Percentiles rank a stretch among this genome's conserved stretches.
phyloP scores from a whole-genome alignment of 768 basidiomycete genomes.

The Mycena vulgaris region DNA sequence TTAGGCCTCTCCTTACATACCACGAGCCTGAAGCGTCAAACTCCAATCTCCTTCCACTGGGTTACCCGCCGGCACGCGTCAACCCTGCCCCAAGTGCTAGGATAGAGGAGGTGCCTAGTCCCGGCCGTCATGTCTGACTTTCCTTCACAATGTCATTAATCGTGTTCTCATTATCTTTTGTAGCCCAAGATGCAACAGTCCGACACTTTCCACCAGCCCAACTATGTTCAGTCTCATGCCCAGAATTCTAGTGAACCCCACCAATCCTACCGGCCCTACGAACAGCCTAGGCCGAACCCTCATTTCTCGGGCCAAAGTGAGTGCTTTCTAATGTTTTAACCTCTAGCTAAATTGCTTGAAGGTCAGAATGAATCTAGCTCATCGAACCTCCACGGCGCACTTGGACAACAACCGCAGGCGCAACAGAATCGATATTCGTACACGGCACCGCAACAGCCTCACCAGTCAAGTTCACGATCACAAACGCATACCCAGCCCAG shows the following conservation, averaged over 20 bases:
- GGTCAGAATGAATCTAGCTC: not conserved
- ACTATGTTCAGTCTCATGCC: not conserved
- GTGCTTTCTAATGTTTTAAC: not conserved
- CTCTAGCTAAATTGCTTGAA: not conserved
- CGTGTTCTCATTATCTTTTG: not conserved
- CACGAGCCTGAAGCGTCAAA: not conserved
- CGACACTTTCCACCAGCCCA: not conserved
- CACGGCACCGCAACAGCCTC: not conserved
- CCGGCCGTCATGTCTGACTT: slow-evolving; percentile 4
- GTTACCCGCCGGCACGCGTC: not conserved
- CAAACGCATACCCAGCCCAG: not conserved
- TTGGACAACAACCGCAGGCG: not conserved
- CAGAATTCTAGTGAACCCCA: not conserved
- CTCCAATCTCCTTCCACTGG: not conserved
- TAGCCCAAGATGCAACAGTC: slow-evolving; percentile 4
- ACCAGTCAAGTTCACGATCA: not conserved
- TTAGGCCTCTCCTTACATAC: slow-evolving; percentile 23
- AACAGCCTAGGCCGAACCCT: not conserved
- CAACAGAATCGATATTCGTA: not conserved
- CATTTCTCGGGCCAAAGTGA: slow-evolving; percentile 1
- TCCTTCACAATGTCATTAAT: not conserved
- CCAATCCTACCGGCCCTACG: not conserved
- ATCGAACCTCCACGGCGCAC: not conserved
- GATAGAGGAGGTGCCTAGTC: slow-evolving; percentile 29
- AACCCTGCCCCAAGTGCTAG: slow-evolving; percentile 24